Conservation (phyloP, 345 rosid species). For the Lepidium aucheri region DNA sequence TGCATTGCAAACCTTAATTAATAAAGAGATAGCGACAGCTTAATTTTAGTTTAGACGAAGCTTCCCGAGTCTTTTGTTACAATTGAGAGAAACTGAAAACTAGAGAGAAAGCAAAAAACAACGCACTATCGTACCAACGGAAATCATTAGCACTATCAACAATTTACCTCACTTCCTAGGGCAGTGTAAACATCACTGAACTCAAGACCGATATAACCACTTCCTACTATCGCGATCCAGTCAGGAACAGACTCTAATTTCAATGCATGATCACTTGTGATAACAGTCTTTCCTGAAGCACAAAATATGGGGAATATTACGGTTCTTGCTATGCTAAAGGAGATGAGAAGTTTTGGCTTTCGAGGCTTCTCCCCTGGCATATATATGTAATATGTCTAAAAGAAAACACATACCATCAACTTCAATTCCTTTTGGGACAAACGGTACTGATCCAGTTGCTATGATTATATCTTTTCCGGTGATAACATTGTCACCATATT, state of each 20-base stretch:
- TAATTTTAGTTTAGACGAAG: neutral
- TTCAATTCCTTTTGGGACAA: conserved; percentile 98
- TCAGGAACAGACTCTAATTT: conserved; percentile 90
- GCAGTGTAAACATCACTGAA: conserved; percentile 99
- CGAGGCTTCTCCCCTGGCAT: neutral
- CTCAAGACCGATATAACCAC: conserved; percentile 99
- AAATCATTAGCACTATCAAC: neutral
- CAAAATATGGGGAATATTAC: neutral
- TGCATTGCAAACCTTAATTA: neutral
- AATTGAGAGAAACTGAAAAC: neutral
- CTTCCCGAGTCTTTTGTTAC: neutral
- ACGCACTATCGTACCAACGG: neutral
- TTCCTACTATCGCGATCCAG: conserved; percentile 97
- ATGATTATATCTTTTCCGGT: conserved; percentile 79
- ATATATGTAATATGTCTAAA: neutral
- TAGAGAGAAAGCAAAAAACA: neutral
- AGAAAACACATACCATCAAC: conserved; percentile 66
- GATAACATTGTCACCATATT: conserved; percentile 61
- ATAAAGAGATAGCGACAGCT: neutral
- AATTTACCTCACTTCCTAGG: conserved; percentile 92
- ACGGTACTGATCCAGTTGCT: conserved; percentile 97
- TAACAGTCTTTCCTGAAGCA: conserved; percentile 91
- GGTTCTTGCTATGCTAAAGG: neutral
- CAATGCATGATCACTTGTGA: conserved; percentile 98
- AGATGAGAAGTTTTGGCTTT: neutral